These are phyloP conservation scores for Candida arabinofermentans DNA, from an alignment of 805 yeast species.

Conservation along the genomic window DNA sequence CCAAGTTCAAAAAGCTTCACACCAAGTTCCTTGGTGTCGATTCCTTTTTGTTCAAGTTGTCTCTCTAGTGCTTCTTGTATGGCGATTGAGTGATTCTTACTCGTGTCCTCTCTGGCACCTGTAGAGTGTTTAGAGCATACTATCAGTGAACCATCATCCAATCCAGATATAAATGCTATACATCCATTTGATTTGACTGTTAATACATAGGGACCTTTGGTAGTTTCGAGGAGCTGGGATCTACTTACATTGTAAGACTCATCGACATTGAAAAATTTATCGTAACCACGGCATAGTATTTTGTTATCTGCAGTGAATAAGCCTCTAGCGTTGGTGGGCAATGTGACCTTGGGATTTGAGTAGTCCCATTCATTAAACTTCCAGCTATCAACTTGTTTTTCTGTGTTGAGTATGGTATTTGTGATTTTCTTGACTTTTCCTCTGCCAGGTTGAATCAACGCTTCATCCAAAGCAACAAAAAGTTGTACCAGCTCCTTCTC, in stretches of 20 bases:
- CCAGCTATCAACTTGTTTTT: constrained; percentile 47
- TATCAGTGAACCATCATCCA: constrained; percentile 68
- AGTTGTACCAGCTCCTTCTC: constrained; percentile 9
- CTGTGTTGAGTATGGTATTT: constrained; percentile 20
- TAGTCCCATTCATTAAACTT: constrained; percentile 91
- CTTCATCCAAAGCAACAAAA: constrained; percentile 10
- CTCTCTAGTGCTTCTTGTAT: constrained; percentile 56
- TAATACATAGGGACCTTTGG: constrained; percentile 74
- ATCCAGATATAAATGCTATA: constrained; percentile 76
- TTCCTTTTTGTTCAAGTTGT: constrained; percentile 45
- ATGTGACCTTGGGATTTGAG: constrained; percentile 43
- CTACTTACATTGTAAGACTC: constrained; percentile 58
- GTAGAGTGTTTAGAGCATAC: constrained; percentile 92
- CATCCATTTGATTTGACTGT: constrained; percentile 94
- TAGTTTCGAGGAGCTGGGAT: constrained; percentile 39
- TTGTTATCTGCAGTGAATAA: constrained; percentile 49
- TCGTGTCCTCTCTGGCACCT: constrained; percentile 48
- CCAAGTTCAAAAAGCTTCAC: constrained; percentile 43
- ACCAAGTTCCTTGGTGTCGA: constrained; percentile 51
- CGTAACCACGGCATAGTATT: constrained; percentile 83
- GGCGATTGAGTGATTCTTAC: constrained; percentile 67
- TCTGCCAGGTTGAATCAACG: constrained; percentile 7
- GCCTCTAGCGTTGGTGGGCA: constrained; percentile 84
- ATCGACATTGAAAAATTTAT: constrained; percentile 83
- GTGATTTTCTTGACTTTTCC: constrained; percentile 26